A percentile compares a stretch with the other conserved stretches of the same genome.
These are phyloP conservation scores for Xylaria multiplex DNA, from an alignment of 2,329 filamentous ascomycete genomes.

Conservation along the genomic window DNA sequence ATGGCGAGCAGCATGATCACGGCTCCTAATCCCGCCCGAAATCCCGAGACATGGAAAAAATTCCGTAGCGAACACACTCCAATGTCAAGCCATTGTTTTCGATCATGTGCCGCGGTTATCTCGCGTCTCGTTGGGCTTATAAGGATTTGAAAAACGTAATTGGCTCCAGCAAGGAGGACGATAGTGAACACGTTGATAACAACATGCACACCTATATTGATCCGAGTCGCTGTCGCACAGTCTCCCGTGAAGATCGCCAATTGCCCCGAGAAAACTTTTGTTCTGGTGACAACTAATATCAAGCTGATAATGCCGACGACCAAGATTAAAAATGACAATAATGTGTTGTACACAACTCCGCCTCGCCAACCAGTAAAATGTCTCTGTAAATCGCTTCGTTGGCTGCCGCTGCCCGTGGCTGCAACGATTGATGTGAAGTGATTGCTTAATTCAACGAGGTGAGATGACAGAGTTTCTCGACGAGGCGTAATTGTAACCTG, in stretches of 20 bases:
- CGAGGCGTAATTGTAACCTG: constrained; percentile 48
- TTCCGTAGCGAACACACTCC: constrained; percentile 65
- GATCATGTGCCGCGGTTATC: constrained; percentile 58
- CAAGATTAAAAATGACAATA: constrained; percentile 53
- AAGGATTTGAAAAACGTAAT: constrained; percentile 65
- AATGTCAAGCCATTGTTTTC: constrained; percentile 62
- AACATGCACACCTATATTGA: constrained; percentile 57
- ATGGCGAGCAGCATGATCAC: constrained; percentile 56
- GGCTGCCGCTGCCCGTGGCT: constrained; percentile 45
- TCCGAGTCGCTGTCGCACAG: constrained; percentile 50
- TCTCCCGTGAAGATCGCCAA: constrained; percentile 53
- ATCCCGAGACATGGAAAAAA: constrained; percentile 55
- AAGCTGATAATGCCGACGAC: constrained; percentile 54
- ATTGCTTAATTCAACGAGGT: constrained; percentile 52
- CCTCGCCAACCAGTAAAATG: constrained; percentile 59
- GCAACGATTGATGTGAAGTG: constrained; percentile 43
- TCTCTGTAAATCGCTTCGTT: constrained; percentile 46
- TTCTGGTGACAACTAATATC: constrained; percentile 51
- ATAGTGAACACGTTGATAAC: constrained; percentile 57
- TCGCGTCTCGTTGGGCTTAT: constrained; percentile 63
- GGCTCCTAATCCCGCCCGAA: constrained; percentile 53
- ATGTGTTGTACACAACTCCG: constrained; percentile 57
- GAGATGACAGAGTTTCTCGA: constrained; percentile 49
- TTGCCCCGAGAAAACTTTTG: constrained; percentile 50
- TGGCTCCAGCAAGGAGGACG: constrained; percentile 59